Conservation (phyloP, 352 stramenopile species). For the Pythium diclinum region DNA sequence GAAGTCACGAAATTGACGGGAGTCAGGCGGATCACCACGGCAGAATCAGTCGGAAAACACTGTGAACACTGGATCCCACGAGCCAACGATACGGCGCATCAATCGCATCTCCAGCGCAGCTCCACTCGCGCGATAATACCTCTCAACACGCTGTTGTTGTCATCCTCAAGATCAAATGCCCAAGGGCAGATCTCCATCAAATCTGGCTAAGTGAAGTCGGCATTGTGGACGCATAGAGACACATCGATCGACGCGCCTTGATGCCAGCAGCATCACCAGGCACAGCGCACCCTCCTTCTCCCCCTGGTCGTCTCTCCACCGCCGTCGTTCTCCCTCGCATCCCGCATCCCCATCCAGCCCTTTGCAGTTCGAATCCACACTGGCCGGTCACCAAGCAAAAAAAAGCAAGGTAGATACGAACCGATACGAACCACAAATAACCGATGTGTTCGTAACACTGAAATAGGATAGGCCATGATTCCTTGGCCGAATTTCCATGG, state of each 20-base stretch:
- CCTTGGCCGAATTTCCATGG: neutral
- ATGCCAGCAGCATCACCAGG: neutral
- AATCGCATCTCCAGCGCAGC: neutral
- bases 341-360: neutral
- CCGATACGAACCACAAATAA: neutral
- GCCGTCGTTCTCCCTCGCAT: neutral
- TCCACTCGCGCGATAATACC: conserved; percentile 17
- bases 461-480: neutral
- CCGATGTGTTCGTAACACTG: neutral
- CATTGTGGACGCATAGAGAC: conserved; percentile 12
- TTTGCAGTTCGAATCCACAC: neutral
- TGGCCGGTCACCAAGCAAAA: neutral
- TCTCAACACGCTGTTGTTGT: conserved; percentile 27
- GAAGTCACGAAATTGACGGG: neutral
- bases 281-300: neutral
- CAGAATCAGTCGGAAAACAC: neutral
- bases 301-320: neutral
- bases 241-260: neutral
- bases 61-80: neutral
- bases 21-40: neutral
- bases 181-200: conserved; percentile 17
- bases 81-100: neutral
- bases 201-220: conserved; percentile 35
- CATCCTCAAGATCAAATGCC: conserved; percentile 24
- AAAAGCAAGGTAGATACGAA: neutral